Percentiles rank a stretch among this genome's conserved stretches.
Conservation (phyloP, 495 filamentous ascomycete genomes). For the Cetradonia linearis region DNA sequence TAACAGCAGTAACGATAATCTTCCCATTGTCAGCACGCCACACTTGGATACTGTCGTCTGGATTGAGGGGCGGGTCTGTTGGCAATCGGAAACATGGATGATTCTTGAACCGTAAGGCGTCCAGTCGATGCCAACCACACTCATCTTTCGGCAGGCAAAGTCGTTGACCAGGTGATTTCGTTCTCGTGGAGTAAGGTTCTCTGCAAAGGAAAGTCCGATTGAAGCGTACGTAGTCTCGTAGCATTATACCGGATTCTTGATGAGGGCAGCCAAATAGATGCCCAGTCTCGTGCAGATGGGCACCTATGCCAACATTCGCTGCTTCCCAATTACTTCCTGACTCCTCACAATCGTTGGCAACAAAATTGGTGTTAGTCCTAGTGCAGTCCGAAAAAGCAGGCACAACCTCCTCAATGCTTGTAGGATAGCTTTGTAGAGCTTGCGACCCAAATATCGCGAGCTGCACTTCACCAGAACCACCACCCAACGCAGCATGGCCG, state of each 20-base stretch:
- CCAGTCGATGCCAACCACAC: conserved; percentile 80
- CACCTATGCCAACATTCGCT: conserved; percentile 83
- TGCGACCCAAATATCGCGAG: conserved; percentile 88
- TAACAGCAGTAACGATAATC: conserved; percentile 66
- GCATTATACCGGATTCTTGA: conserved; percentile 79
- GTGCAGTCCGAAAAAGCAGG: conserved; percentile 83
- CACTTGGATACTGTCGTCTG: conserved; percentile 72
- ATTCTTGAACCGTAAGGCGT: conserved; percentile 74
- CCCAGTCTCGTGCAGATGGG: conserved; percentile 80
- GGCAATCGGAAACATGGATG: conserved; percentile 87
- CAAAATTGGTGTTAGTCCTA: conserved; percentile 66
- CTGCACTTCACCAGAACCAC: conserved; percentile 56
- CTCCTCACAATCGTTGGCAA: conserved; percentile 77
- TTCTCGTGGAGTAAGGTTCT: conserved; percentile 76
- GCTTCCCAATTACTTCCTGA: conserved; percentile 85
- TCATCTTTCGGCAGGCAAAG: conserved; percentile 64
- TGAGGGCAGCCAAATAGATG: conserved; percentile 83
- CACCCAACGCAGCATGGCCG: conserved; percentile 73
- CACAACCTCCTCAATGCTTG: conserved; percentile 73
- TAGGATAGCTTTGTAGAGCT: conserved; percentile 75
- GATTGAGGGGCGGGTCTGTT: conserved; percentile 52
- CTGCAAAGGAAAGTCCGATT: conserved; percentile 72
- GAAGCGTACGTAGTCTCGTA: conserved; percentile 69
- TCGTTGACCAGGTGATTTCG: conserved; percentile 65
- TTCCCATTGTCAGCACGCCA: conserved; percentile 80